phyloP scores from a whole-genome alignment of 495 filamentous ascomycete genomes.

The Penicillium manginii region DNA sequence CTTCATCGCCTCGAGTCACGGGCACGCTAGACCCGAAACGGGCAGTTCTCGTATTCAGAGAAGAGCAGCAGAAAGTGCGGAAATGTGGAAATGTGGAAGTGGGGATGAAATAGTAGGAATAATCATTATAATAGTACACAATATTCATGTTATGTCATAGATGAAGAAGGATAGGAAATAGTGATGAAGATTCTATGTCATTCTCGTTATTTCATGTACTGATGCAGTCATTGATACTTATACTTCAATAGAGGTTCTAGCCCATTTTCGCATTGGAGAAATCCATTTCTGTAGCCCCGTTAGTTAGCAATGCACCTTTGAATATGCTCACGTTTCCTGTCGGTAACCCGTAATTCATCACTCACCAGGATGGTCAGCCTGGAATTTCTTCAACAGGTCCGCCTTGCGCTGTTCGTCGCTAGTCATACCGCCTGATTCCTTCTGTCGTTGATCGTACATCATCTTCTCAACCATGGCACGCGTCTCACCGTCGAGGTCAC shows the following conservation, averaged over 20 bases:
- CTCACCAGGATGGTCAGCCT: conserved; percentile 85
- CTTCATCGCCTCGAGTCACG: conserved; percentile 4
- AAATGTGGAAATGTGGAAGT: not conserved
- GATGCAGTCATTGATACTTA: conserved; percentile 29
- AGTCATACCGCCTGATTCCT: conserved; percentile 85
- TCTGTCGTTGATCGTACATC: conserved; percentile 99
- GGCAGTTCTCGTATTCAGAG: conserved; percentile 27
- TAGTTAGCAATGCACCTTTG: not conserved
- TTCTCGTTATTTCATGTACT: not conserved
- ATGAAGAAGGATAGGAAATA: no score
- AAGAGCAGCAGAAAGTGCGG: no score
- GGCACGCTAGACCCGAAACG: conserved; percentile 20
- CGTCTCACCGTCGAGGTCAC: conserved; percentile 94
- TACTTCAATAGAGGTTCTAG: conserved; percentile 16
- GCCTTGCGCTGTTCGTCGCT: conserved; percentile 92
- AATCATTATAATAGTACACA: no score
- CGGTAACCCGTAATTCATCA: conserved; percentile 38
- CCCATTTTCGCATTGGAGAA: conserved; percentile 54
- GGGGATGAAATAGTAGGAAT: not conserved
- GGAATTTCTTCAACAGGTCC: conserved; percentile 91
- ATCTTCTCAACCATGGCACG: conserved; percentile 99
- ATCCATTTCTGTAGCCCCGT: conserved; percentile 47
- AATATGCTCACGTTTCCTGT: no score
- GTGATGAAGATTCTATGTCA: no score
- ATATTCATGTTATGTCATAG: no score